Evolutionary conservation across 176 grass and related monocot genomes (phyloP).

Genomic region (Oryza longistaminata): DNA sequence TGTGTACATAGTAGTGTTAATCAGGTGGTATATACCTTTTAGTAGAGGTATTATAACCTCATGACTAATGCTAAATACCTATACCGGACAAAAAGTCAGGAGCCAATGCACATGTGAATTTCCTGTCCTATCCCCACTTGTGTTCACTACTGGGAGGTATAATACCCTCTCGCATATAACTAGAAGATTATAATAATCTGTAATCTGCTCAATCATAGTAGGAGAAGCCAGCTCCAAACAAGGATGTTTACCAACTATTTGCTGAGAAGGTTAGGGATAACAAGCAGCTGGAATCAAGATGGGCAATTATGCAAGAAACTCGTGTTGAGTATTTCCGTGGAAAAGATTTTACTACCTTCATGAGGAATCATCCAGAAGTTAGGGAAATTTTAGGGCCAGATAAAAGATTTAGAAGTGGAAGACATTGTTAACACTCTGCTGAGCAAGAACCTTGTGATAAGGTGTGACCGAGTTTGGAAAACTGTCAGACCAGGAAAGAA

Average conservation of each 20-base stretch:
- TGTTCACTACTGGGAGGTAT: too few relatives aligned
- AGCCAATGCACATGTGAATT: too few relatives aligned
- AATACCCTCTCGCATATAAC: not conserved
- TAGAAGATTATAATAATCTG: not conserved
- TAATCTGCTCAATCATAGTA: constrained; percentile 25
- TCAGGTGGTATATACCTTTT: too few relatives aligned
- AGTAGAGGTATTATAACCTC: too few relatives aligned
- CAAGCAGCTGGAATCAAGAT: constrained; percentile 92
- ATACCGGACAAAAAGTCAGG: too few relatives aligned
- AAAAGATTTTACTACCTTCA: constrained; percentile 84
- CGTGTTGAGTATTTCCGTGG: constrained; percentile 98
- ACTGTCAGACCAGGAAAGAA: constrained; percentile 94
- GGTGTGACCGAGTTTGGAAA: constrained; percentile 94
- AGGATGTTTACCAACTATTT: constrained; percentile 90
- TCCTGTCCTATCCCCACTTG: too few relatives aligned
- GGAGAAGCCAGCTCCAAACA: constrained; percentile 69
- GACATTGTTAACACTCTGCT: constrained; percentile 83
- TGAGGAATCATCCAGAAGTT: constrained; percentile 88
- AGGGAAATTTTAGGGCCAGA: constrained; percentile 78
- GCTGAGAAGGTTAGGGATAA: constrained; percentile 99
- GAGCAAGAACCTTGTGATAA: constrained; percentile 75
- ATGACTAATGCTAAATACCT: too few relatives aligned
- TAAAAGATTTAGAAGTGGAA: constrained; percentile 81
- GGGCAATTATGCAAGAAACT: constrained; percentile 99
- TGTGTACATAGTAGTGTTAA: too few relatives aligned